Percentiles rank a stretch among this genome's conserved stretches.
Evolutionary conservation across 2,329 filamentous ascomycete species (phyloP).

Genomic region (Kalmusia sp.): DNA sequence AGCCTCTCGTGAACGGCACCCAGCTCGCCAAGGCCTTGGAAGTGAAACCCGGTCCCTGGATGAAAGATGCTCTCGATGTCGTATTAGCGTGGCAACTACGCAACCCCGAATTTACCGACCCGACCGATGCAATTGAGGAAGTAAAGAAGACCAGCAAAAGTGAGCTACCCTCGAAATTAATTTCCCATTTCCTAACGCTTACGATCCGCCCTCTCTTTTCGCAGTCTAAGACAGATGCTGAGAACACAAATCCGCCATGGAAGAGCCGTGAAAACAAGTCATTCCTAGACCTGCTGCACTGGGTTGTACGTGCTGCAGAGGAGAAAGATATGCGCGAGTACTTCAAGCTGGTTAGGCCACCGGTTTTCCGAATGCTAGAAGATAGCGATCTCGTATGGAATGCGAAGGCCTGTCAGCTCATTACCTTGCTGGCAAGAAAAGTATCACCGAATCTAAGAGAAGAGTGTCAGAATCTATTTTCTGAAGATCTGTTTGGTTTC

Average conservation of each 20-base stretch:
- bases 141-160: constrained; percentile 51
- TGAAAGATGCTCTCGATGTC: constrained; percentile 77
- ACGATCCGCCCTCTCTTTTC: constrained; percentile 73
- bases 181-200: constrained; percentile 64
- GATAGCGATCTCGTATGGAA: constrained; percentile 64
- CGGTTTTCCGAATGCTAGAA: constrained; percentile 73
- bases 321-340: constrained; percentile 60
- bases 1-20: constrained; percentile 72
- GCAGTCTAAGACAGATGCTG: constrained; percentile 59
- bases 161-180: constrained; percentile 59
- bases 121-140: constrained; percentile 54
- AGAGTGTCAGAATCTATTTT: constrained; percentile 74
- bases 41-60: constrained; percentile 80
- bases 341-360: constrained; percentile 75
- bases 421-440: constrained; percentile 62
- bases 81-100: constrained; percentile 89
- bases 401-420: constrained; percentile 61
- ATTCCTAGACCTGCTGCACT: constrained; percentile 65
- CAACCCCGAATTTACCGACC: constrained; percentile 71
- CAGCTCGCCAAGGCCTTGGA: constrained; percentile 71
- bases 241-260: constrained; percentile 54
- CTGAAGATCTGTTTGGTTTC: constrained; percentile 72
- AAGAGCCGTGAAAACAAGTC: constrained; percentile 60
- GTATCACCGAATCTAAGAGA: constrained; percentile 62
- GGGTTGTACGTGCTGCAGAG: constrained; percentile 62